Evolutionary conservation across 2,329 filamentous ascomycete genomes (phyloP).

Genomic region (Alternaria conjuncta): DNA sequence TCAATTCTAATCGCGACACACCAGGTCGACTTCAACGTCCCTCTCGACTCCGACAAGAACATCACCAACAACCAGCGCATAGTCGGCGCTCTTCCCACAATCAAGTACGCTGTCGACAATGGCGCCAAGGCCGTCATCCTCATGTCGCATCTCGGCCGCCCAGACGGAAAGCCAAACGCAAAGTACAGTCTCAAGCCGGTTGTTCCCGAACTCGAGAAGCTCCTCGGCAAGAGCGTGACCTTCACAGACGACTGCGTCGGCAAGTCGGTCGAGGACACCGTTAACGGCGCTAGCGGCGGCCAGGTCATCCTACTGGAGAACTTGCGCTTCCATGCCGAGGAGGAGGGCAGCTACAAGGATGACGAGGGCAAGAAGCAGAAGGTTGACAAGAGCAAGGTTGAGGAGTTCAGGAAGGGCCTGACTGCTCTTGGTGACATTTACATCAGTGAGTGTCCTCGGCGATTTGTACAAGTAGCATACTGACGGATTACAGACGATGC

Average conservation of each 20-base stretch:
- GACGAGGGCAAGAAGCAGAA: constrained; percentile 96
- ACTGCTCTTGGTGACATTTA: constrained; percentile 95
- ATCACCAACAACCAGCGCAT: constrained; percentile 99
- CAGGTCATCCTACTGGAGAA: constrained; percentile 94
- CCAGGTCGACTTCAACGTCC: constrained; percentile 99
- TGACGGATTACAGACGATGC: constrained; percentile 69
- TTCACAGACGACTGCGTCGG: constrained; percentile 93
- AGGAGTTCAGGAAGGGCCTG: constrained; percentile 91
- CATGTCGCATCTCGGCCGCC: constrained; percentile 98
- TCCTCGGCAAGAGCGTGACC: constrained; percentile 81
- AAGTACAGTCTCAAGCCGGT: constrained; percentile 97
- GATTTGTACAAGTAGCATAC: no score
- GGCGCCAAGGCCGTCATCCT: constrained; percentile 91
- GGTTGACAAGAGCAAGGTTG: constrained; percentile 92
- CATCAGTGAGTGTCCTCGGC: constrained; percentile 68
- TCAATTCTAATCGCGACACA: constrained; percentile 14
- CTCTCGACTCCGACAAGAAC: constrained; percentile 89
- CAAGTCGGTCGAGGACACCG: constrained; percentile 84
- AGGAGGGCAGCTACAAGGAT: constrained; percentile 96
- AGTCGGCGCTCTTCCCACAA: constrained; percentile 90
- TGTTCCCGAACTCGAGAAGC: constrained; percentile 88
- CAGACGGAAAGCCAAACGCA: constrained; percentile 83
- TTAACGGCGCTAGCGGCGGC: constrained; percentile 81
- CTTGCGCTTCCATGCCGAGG: constrained; percentile 96
- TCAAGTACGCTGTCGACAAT: constrained; percentile 90